phyloP scores from a whole-genome alignment of 148 eudicot genomes.

The Spergularia marina region DNA sequence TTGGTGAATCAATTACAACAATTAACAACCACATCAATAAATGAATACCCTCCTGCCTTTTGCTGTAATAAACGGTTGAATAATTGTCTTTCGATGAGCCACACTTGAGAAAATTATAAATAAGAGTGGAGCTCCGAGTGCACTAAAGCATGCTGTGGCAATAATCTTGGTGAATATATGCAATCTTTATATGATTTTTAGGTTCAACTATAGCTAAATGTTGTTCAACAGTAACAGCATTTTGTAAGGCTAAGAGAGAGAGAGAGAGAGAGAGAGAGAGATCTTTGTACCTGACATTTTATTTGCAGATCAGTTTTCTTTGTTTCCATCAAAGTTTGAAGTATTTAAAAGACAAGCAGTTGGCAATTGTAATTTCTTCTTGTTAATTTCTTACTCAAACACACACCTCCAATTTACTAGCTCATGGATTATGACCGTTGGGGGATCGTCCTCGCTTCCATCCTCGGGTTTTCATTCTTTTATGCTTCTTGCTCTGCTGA shows the following conservation, averaged over 20 bases:
- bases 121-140: not conserved
- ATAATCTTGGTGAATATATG: conserved; percentile 24
- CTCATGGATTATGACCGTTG: conserved; percentile 30
- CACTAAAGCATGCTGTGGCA: conserved; percentile 31
- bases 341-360: conserved; percentile 31
- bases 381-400: conserved; percentile 20
- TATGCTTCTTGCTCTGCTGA: conserved; percentile 36
- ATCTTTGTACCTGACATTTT: conserved; percentile 27
- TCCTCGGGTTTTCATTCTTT: conserved; percentile 28
- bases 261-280: conserved; percentile 13
- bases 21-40: conserved; percentile 22
- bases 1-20: conserved; percentile 24
- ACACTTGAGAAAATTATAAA: conserved; percentile 21
- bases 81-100: conserved; percentile 2
- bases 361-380: conserved; percentile 11
- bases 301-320: conserved; percentile 16
- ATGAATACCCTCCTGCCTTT: conserved; percentile 26
- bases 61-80: conserved; percentile 21
- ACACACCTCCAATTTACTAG: conserved; percentile 10
- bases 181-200: conserved; percentile 34
- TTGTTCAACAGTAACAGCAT: conserved; percentile 26
- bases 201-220: conserved; percentile 13
- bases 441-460: conserved; percentile 17
- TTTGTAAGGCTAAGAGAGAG: conserved; percentile 10
- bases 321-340: conserved; percentile 5